phyloP scores from a whole-genome alignment of 305 asterid species.

The Plantago coronopus region DNA sequence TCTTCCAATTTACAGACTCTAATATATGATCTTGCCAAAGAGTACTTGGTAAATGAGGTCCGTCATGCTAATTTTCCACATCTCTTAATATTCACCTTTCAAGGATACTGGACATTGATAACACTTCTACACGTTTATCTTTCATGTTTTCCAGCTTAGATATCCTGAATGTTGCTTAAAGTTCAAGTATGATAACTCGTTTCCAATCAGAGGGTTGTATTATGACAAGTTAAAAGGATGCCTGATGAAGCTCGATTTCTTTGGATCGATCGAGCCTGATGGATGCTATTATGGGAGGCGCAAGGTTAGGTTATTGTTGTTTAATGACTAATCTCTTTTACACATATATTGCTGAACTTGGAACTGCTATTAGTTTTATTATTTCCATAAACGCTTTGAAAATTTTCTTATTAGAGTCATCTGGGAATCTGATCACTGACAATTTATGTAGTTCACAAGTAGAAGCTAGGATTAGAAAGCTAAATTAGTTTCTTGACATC shows the following conservation, averaged over 20 bases:
- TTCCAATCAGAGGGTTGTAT: conserved; percentile 92
- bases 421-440: no score
- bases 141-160: conserved; percentile 53
- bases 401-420: no score
- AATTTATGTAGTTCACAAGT: no score
- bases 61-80: conserved; percentile 25
- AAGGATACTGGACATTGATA: not conserved
- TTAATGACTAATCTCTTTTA: not conserved
- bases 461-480: no score
- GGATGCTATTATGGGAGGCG: conserved; percentile 95
- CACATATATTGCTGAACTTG: not conserved
- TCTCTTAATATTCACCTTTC: not conserved
- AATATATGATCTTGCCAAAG: conserved; percentile 87
- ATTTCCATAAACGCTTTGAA: no score
- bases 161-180: conserved; percentile 83
- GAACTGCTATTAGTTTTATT: no score
- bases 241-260: conserved; percentile 88
- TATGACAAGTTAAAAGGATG: conserved; percentile 92
- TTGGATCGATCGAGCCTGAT: conserved; percentile 93
- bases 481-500: no score
- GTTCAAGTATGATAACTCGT: conserved; percentile 72
- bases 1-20: conserved; percentile 75
- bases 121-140: conserved; percentile 2
- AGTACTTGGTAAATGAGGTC: conserved; percentile 89
- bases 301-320: conserved; percentile 44